Evolutionary conservation across 805 yeast genomes (phyloP).

Genomic region (Yarrowia sp.): DNA sequence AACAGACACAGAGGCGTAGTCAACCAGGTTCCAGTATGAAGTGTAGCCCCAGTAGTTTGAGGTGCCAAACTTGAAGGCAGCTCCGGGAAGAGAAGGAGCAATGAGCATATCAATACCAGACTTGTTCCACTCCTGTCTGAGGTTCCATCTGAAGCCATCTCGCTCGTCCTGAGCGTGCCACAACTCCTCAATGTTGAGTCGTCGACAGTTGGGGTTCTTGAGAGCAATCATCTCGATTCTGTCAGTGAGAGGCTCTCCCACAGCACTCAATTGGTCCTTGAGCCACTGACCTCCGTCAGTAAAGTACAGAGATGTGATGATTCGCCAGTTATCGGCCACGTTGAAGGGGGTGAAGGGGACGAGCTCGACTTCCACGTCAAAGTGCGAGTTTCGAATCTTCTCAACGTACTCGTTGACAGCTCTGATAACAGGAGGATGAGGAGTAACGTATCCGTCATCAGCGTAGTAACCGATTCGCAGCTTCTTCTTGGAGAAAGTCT

Average conservation of each 20-base stretch:
- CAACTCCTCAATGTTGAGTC: conserved; percentile 29
- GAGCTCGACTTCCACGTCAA: conserved; percentile 32
- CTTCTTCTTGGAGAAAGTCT: neutral
- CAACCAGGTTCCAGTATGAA: conserved; percentile 67
- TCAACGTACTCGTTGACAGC: conserved; percentile 43
- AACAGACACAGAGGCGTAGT: conserved; percentile 55
- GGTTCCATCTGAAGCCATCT: conserved; percentile 54
- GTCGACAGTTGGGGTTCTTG: conserved; percentile 44
- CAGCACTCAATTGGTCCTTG: conserved; percentile 49
- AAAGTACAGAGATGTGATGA: conserved; percentile 46
- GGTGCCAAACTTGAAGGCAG: conserved; percentile 65
- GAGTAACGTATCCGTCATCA: conserved; percentile 48
- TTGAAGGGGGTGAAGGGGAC: conserved; percentile 34
- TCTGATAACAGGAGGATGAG: conserved; percentile 51
- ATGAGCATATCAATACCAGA: conserved; percentile 62
- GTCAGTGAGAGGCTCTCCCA: conserved; percentile 69
- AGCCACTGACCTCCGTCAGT: conserved; percentile 68
- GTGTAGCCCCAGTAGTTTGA: conserved; percentile 81
- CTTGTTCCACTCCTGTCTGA: conserved; percentile 57
- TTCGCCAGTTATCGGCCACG: conserved; percentile 36
- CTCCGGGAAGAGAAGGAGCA: conserved; percentile 51
- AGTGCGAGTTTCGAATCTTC: conserved; percentile 28
- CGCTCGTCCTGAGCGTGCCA: conserved; percentile 44
- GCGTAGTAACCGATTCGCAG: conserved; percentile 42
- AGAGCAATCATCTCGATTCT: conserved; percentile 53